A percentile compares a stretch with the other conserved stretches of the same genome.
Conservation (phyloP, 352 stramenopile species). For the Blastocystis hominis region DNA sequence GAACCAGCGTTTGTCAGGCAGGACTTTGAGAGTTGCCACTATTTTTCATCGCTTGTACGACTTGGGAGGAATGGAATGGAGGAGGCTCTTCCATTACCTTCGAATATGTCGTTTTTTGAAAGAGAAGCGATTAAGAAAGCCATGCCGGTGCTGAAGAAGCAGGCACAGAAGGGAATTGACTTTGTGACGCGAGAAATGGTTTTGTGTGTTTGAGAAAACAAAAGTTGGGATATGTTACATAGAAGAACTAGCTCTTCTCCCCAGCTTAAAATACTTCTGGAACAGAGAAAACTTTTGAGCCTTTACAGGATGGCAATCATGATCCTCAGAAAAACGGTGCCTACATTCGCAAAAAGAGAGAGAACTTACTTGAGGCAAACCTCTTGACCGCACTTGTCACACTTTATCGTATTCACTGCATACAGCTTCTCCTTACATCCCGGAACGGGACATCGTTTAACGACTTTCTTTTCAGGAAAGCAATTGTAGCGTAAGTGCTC, state of each 20-base stretch:
- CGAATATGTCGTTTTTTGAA: conserved; percentile 64
- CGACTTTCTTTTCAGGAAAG: conserved; percentile 14
- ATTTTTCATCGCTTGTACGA: conserved; percentile 75
- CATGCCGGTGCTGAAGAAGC: neutral
- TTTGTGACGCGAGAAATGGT: neutral
- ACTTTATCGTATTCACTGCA: conserved; percentile 46
- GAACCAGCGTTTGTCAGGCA: conserved; percentile 95
- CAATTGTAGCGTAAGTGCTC: conserved; percentile 48
- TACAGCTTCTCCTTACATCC: conserved; percentile 55
- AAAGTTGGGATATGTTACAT: neutral
- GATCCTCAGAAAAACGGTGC: conserved; percentile 45
- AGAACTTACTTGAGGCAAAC: neutral
- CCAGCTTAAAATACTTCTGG: neutral
- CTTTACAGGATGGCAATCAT: conserved; percentile 15
- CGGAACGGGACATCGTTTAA: conserved; percentile 23
- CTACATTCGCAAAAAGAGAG: neutral
- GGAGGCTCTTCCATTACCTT: conserved; percentile 81
- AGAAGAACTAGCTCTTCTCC: neutral
- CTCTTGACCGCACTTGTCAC: conserved; percentile 28
- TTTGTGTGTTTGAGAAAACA: neutral
- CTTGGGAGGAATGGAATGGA: conserved; percentile 87
- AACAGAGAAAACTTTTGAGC: neutral
- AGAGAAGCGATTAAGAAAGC: neutral
- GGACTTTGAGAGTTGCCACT: conserved; percentile 81
- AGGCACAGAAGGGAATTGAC: conserved; percentile 32